These are phyloP conservation scores for Penicillium odoratum DNA, from an alignment of 495 filamentous ascomycete genomes.

Conservation along the genomic window DNA sequence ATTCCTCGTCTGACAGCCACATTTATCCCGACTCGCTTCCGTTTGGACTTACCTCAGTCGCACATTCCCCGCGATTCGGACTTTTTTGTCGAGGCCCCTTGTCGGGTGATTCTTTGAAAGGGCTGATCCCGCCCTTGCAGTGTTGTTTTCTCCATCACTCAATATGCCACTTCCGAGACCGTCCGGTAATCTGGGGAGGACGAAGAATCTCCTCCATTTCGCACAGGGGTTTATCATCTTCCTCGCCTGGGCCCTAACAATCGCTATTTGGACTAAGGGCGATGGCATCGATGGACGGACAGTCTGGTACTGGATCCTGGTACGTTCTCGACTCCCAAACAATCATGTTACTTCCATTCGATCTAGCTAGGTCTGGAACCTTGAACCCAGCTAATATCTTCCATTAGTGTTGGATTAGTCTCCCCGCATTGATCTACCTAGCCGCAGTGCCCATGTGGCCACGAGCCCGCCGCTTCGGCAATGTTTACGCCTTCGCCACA, in stretches of 20 bases:
- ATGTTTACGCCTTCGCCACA: constrained; percentile 77
- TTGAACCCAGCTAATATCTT: constrained; percentile 19
- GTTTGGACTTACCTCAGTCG: constrained; percentile 3
- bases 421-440: constrained; percentile 81
- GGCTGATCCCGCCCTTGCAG: constrained; percentile 27
- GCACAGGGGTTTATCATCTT: constrained; percentile 67
- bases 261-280: constrained; percentile 67
- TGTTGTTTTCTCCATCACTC: constrained; percentile 8
- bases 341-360: not conserved
- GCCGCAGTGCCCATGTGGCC: constrained; percentile 80
- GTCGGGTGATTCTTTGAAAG: constrained; percentile 14
- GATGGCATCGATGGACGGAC: constrained; percentile 65
- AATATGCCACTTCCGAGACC: constrained; percentile 32
- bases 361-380: not conserved
- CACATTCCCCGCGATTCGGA: constrained; percentile 6
- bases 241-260: constrained; percentile 69
- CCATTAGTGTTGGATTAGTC: constrained; percentile 76
- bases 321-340: constrained; percentile 42
- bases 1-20: constrained; percentile 1
- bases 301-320: constrained; percentile 76
- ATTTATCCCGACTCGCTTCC: constrained; percentile 5
- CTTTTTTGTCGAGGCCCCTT: constrained; percentile 1
- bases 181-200: constrained; percentile 40
- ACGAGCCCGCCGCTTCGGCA: constrained; percentile 74
- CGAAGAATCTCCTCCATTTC: constrained; percentile 51